Evolutionary conservation across 2,329 filamentous ascomycete species (phyloP).

Genomic region (Penicillium griseofulvum): DNA sequence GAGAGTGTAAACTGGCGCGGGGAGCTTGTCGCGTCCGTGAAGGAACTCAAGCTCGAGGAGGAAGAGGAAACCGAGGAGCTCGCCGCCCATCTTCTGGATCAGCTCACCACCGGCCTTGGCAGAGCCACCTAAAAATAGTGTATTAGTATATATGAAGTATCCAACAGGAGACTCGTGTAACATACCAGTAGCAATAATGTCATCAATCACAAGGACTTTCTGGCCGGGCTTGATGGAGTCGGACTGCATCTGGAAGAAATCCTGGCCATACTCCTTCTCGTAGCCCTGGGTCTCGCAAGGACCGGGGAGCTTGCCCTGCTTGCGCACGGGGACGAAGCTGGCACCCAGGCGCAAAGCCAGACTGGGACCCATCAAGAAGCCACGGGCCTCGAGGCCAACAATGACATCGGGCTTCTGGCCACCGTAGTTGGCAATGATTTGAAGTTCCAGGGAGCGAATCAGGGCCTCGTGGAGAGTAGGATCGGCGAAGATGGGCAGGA

Average conservation of each 20-base stretch:
- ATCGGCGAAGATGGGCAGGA: slow-evolving; percentile 90
- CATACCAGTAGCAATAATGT: slow-evolving; percentile 97
- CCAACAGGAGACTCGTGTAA: not conserved
- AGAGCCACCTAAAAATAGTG: slow-evolving; percentile 67
- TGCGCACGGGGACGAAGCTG: slow-evolving; percentile 88
- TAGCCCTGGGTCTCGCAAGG: slow-evolving; percentile 80
- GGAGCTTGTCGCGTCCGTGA: slow-evolving; percentile 85
- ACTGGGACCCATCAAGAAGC: slow-evolving; percentile 91
- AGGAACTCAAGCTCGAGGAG: slow-evolving; percentile 94
- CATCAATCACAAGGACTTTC: slow-evolving; percentile 90
- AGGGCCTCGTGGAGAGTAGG: slow-evolving; percentile 71
- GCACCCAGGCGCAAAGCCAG: slow-evolving; percentile 80
- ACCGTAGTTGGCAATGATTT: slow-evolving; percentile 65
- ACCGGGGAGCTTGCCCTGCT: slow-evolving; percentile 93
- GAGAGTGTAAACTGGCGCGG: slow-evolving; percentile 78
- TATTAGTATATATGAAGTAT: slow-evolving; percentile 2
- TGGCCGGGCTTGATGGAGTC: slow-evolving; percentile 81
- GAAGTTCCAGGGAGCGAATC: slow-evolving; percentile 79
- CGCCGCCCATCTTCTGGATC: slow-evolving; percentile 79
- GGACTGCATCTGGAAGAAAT: slow-evolving; percentile 93
- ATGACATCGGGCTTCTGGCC: slow-evolving; percentile 76
- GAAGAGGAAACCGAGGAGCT: slow-evolving; percentile 87
- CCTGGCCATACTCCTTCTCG: slow-evolving; percentile 93
- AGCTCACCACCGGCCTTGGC: slow-evolving; percentile 84
- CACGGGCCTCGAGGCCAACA: slow-evolving; percentile 88